Percentiles rank a stretch among this genome's conserved stretches.
Evolutionary conservation across 2,329 filamentous ascomycete genomes (phyloP).

Genomic region (Fusarium haematococcum): DNA sequence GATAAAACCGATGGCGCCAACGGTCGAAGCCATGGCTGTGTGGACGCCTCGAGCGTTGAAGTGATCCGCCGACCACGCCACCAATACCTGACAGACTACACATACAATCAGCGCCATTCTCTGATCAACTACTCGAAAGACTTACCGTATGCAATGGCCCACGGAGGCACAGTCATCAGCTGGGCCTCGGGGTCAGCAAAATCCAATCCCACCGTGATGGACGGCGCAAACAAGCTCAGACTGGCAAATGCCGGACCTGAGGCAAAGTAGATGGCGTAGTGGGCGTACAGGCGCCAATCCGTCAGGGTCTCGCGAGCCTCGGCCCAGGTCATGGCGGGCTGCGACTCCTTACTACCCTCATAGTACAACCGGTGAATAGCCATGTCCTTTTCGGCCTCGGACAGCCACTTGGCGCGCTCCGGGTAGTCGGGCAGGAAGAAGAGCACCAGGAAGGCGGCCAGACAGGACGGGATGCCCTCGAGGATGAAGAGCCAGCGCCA

Average conservation of each 20-base stretch:
- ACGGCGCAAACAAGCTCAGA: constrained; percentile 71
- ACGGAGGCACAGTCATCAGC: constrained; percentile 75
- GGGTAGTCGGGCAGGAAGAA: constrained; percentile 78
- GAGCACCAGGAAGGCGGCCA: constrained; percentile 72
- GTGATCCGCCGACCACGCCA: constrained; percentile 72
- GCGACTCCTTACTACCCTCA: constrained; percentile 66
- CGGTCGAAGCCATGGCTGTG: constrained; percentile 55
- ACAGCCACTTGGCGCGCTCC: constrained; percentile 73
- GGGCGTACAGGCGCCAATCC: constrained; percentile 75
- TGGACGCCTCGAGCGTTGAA: constrained; percentile 66
- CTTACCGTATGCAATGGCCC: constrained; percentile 68
- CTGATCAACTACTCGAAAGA: background rate
- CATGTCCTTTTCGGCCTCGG: constrained; percentile 68
- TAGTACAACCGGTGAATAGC: constrained; percentile 56
- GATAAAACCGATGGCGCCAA: constrained; percentile 65
- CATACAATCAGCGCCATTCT: constrained; percentile 11
- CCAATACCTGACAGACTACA: constrained; percentile 54
- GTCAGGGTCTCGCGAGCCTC: constrained; percentile 78
- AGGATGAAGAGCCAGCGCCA: constrained; percentile 77
- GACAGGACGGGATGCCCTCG: constrained; percentile 73
- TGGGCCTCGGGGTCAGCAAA: constrained; percentile 68
- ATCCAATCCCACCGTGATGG: constrained; percentile 67
- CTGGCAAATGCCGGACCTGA: constrained; percentile 67
- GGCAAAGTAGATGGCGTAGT: constrained; percentile 68
- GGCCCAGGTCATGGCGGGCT: constrained; percentile 71